Conservation (phyloP, 805 yeast genomes). For the Nakazawaea anatomiae region DNA sequence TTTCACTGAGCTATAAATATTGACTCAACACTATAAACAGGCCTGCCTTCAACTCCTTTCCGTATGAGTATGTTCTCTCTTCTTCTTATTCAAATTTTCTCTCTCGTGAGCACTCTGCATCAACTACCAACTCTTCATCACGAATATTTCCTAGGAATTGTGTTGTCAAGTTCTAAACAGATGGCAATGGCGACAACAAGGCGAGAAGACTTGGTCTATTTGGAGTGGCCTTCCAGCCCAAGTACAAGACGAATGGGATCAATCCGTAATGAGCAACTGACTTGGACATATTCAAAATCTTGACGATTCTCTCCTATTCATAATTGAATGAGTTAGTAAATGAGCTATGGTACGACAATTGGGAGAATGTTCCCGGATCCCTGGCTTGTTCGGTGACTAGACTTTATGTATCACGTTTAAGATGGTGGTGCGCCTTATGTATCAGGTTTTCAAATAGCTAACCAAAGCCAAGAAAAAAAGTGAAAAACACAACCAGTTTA, state of each 20-base stretch:
- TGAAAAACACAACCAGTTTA: no score
- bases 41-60: background rate
- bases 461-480: no score
- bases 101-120: background rate
- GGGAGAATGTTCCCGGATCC: no score
- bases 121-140: background rate
- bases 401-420: no score
- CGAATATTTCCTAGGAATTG: background rate
- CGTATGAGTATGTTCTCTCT: background rate
- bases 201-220: slow-evolving; percentile 77
- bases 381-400: no score
- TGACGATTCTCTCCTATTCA: slow-evolving; percentile 75
- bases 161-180: slow-evolving; percentile 37
- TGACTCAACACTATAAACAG: slow-evolving; percentile 5
- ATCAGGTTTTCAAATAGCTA: no score
- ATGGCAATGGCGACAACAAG: slow-evolving; percentile 73
- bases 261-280: slow-evolving; percentile 93
- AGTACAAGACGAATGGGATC: slow-evolving; percentile 90
- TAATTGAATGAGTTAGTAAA: background rate
- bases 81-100: background rate
- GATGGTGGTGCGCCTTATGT: no score
- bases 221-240: slow-evolving; percentile 80
- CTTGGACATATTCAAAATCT: slow-evolving; percentile 75
- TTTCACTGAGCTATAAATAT: background rate
- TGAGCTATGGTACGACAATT: no score